Evolutionary conservation across 2,329 filamentous ascomycete genomes (phyloP).

Genomic region (Phialophora macrospora): DNA sequence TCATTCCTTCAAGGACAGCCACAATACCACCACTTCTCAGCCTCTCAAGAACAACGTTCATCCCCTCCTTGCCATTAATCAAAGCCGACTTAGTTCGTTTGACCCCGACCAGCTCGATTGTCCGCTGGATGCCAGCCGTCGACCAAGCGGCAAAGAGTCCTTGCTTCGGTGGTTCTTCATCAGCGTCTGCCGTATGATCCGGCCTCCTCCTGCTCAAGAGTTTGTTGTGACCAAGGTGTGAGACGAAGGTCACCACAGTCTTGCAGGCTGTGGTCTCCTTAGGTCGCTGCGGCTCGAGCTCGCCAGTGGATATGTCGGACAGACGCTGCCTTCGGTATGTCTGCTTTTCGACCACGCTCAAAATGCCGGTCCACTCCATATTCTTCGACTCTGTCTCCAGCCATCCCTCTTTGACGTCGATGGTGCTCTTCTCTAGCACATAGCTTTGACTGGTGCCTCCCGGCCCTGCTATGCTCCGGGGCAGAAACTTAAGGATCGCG

Average conservation of each 20-base stretch:
- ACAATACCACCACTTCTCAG: slow-evolving; percentile 69
- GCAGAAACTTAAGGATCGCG: slow-evolving; percentile 65
- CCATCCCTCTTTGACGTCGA: slow-evolving; percentile 67
- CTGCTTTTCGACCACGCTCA: slow-evolving; percentile 67
- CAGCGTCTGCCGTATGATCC: slow-evolving; percentile 45
- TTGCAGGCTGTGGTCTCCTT: slow-evolving; percentile 60
- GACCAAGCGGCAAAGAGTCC: slow-evolving; percentile 65
- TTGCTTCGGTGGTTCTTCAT: slow-evolving; percentile 59
- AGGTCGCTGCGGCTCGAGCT: slow-evolving; percentile 23
- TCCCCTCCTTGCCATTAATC: slow-evolving; percentile 67
- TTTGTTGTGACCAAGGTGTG: slow-evolving; percentile 63
- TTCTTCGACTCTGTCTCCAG: slow-evolving; percentile 70
- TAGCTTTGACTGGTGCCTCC: slow-evolving; percentile 65
- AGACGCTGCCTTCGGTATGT: slow-evolving; percentile 55
- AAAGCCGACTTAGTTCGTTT: slow-evolving; percentile 65
- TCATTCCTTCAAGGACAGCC: slow-evolving; percentile 72
- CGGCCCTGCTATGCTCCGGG: slow-evolving; percentile 62
- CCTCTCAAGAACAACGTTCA: slow-evolving; percentile 68
- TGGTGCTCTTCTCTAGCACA: slow-evolving; percentile 66
- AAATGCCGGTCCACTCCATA: slow-evolving; percentile 68
- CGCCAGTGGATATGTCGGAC: slow-evolving; percentile 19
- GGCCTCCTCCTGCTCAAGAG: slow-evolving; percentile 52
- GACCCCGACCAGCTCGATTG: slow-evolving; percentile 66
- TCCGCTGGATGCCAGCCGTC: slow-evolving; percentile 64
- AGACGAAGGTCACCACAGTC: slow-evolving; percentile 66